phyloP scores from a whole-genome alignment of 495 filamentous ascomycete genomes.

The Hypoxylon subgilvum region DNA sequence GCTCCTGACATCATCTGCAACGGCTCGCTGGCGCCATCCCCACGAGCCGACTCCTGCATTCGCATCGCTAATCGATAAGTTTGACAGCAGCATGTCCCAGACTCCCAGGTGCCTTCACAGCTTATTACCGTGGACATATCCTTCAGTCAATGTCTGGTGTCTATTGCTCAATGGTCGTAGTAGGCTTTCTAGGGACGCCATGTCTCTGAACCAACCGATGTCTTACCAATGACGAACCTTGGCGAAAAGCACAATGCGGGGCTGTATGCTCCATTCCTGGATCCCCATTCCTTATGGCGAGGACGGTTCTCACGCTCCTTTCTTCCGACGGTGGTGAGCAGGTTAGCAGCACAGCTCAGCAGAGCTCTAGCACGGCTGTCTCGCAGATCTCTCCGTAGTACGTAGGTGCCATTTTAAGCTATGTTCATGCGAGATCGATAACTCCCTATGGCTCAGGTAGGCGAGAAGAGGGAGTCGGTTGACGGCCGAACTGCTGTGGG shows the following conservation, averaged over 20 bases:
- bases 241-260: constrained; percentile 30
- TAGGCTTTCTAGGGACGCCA: constrained; percentile 10
- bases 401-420: constrained; percentile 18
- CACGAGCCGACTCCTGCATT: neutral
- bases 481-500: constrained; percentile 23
- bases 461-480: constrained; percentile 23
- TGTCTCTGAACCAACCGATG: constrained; percentile 25
- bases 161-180: constrained; percentile 35
- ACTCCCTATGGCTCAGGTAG: constrained; percentile 9
- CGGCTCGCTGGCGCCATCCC: constrained; percentile 6
- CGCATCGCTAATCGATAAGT: neutral
- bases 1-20: constrained; percentile 15
- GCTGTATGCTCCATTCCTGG: constrained; percentile 30
- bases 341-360: too few relatives aligned
- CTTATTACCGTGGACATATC: neutral
- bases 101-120: neutral
- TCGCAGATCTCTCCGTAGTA: constrained; percentile 18
- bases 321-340: constrained; percentile 1
- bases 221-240: constrained; percentile 26
- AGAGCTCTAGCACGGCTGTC: constrained; percentile 23
- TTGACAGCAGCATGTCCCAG: constrained; percentile 4
- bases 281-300: constrained; percentile 28
- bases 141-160: constrained; percentile 33
- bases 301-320: neutral
- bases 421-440: constrained; percentile 29